Percentiles rank a stretch among this genome's conserved stretches.
Conservation (phyloP, 352 stramenopile species). For the Phytophthora fragariae region DNA sequence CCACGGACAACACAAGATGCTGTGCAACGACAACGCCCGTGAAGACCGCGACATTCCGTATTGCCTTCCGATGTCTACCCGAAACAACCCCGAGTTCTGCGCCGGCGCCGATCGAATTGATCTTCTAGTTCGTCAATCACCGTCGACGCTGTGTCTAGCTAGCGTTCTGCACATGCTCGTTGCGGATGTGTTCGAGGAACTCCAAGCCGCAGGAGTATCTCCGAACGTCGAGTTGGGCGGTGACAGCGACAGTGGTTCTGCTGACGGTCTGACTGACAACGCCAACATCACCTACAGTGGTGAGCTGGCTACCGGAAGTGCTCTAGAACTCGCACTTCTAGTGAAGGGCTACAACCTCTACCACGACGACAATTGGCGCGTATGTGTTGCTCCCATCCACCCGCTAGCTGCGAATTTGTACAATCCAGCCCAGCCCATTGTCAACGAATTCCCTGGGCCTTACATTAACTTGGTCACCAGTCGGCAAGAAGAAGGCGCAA, state of each 20-base stretch:
- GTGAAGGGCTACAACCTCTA: conserved; percentile 58
- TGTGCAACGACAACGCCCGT: conserved; percentile 18
- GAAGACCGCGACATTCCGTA: conserved; percentile 21
- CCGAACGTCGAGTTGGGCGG: conserved; percentile 38
- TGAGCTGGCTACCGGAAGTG: not conserved
- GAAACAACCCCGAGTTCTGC: conserved; percentile 49
- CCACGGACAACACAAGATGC: conserved; percentile 10
- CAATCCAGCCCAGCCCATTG: conserved; percentile 25
- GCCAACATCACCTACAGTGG: conserved; percentile 44
- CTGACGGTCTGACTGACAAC: conserved; percentile 38
- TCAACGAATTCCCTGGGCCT: conserved; percentile 15
- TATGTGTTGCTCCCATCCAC: conserved; percentile 47
- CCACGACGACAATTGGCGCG: conserved; percentile 32
- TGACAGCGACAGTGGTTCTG: conserved; percentile 15
- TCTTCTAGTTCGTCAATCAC: conserved; percentile 33
- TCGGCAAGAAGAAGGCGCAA: not conserved
- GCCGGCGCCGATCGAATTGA: conserved; percentile 49
- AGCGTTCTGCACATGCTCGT: conserved; percentile 57
- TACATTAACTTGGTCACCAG: conserved; percentile 37
- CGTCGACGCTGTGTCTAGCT: conserved; percentile 42
- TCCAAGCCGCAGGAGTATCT: conserved; percentile 24
- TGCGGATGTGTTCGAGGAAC: conserved; percentile 49
- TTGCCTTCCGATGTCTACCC: conserved; percentile 46
- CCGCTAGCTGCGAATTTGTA: conserved; percentile 46
- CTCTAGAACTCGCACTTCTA: conserved; percentile 26